Evolutionary conservation across 192 early-diverging fungal genomes (phyloP), one percentile per base, ranked within the genome.

Genomic region (Cetraspora pellucida): DNA sequence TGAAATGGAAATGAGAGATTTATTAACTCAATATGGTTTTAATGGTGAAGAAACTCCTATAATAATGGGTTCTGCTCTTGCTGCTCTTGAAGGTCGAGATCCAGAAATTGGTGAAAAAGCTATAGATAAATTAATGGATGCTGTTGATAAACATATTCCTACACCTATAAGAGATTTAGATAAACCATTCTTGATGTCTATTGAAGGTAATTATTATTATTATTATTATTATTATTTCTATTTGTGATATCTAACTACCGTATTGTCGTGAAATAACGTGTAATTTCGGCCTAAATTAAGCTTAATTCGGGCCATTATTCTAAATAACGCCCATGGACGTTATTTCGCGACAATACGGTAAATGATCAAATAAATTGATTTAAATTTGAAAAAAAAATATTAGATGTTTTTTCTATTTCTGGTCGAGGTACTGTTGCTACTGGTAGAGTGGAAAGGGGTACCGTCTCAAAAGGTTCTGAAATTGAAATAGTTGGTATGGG

Each of bases 1-100:
- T 57, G 96, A 99, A 74, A 97, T 97, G 96, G 96, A 97, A 84
- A 97, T 99, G 95, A 93, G 97, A 79, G 97, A 97, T 84, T 89
- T 97, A 69, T 81, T 97, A 37, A 77, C 80, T 60, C 91, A 95
- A 81, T 99, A 99, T 82, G 94, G 92, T 59, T 99, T 93, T 82
- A 90, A 94, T 73, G 95, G 96, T 78, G 96, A 99, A 67, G 87
- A 91, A 57, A 90, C 91, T 55, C 97, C 95, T 10, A 93, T 99
- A 66, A 83, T 98, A 78, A 90, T 91, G 85, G 97, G 96, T 28
- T 97, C 95, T 60, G 97, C 96, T 46, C 87, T 98, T 77, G 96
- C 95, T 77, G 97, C 97, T 72, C 89, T 99, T 64, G 96, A 99
- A 84, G 92, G 90, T 79, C 89, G 92, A 64, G 87, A 94, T 81